phyloP scores from a whole-genome alignment of 805 yeast genomes.

The Millerago galiae region DNA sequence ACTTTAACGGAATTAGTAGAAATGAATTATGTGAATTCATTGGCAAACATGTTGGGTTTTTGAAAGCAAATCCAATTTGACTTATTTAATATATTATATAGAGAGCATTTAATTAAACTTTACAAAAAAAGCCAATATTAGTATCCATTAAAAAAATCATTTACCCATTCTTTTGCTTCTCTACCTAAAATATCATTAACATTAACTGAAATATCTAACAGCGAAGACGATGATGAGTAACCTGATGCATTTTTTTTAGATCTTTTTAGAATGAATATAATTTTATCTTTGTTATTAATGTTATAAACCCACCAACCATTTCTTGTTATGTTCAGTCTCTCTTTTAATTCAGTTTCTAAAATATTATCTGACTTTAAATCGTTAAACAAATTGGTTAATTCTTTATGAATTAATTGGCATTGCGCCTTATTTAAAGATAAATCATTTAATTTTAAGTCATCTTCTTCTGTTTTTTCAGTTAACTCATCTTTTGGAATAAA shows the following conservation, averaged over 20 bases:
- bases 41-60: slow-evolving; percentile 35
- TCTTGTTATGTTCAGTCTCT: slow-evolving; percentile 14
- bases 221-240: neutral
- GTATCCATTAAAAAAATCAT: slow-evolving; percentile 9
- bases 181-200: slow-evolving; percentile 16
- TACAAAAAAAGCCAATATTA: neutral
- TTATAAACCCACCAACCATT: slow-evolving; percentile 24
- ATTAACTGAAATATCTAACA: slow-evolving; percentile 17
- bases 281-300: slow-evolving; percentile 1
- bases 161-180: slow-evolving; percentile 20
- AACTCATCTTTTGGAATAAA: slow-evolving; percentile 5
- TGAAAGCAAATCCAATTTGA: slow-evolving; percentile 17
- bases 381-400: slow-evolving; percentile 8
- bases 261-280: slow-evolving; percentile 15
- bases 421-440: slow-evolving; percentile 6
- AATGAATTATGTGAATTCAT: slow-evolving; percentile 43
- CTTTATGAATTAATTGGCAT: slow-evolving; percentile 15
- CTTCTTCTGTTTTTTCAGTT: slow-evolving; percentile 7
- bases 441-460: slow-evolving; percentile 8
- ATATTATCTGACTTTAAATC: slow-evolving; percentile 1
- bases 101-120: neutral
- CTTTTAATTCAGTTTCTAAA: slow-evolving; percentile 8
- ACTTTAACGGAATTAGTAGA: slow-evolving; percentile 36
- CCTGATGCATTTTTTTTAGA: slow-evolving; percentile 6
- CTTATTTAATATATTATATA: neutral